Evolutionary conservation across 306 rosid genomes (phyloP), one percentile per base, ranked within the genome.

Genomic region (Castanea mollissima): DNA sequence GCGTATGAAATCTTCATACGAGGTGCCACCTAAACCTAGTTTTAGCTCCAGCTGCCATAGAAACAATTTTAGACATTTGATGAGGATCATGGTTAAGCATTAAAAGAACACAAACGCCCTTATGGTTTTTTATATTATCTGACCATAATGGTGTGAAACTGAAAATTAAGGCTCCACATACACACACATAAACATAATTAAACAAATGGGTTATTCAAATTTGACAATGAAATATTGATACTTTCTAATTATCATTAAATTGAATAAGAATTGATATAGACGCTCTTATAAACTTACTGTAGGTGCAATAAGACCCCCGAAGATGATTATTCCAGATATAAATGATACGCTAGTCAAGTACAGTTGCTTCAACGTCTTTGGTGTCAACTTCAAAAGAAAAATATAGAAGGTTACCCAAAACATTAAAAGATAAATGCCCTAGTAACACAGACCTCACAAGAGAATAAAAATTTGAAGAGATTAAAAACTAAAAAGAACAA

Each of bases 1-100:
- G 87, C 93, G 88, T 72, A 95, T 95, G 92, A 95, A 95, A 88
- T 92, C 99, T 83, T 85, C 96, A 76, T 95, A 95, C 15, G 99
- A 92, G 75, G 94, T 92, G 16, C 99, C 99, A 34, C 98, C 96
- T 49, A 95, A 46, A 44, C 99, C 99, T 81, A 92, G 80, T 89
- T 95, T 95, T 78, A 95, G 92, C 82, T 95, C 99, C 89, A 95
- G 87, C 97, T 95, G 92, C 82, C 69, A 82, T 54, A 64, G 80
- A 68, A 81, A 75, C 62, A 80, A 71, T 13, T 51, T 68, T 74
- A 72, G 69, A 71, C 71, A 81, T 44, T 81, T 49, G 74, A 71
- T 27, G 44, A 44, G 55, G 38, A 71, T 11, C 55, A 78, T 55
- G 67, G 23, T 70, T 65, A 21, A 46, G 44, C 55, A 68, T 76